Percentiles rank a stretch among this genome's conserved stretches.
Conservation (phyloP, 2,329 filamentous ascomycete genomes). For the Fusarium sp. region DNA sequence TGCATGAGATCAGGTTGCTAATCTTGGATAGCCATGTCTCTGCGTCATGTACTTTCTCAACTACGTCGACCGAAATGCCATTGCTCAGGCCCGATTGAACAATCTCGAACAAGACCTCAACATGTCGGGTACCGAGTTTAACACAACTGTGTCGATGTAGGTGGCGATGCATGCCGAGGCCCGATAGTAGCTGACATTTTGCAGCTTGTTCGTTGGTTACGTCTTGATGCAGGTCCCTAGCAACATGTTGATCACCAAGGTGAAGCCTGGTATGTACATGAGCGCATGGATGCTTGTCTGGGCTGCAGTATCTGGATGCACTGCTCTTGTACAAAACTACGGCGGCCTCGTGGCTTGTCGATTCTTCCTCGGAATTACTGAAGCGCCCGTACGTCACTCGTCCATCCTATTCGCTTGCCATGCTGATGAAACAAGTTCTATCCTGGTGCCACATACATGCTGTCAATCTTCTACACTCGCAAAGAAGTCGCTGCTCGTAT, state of each 20-base stretch:
- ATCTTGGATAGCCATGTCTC: conserved; percentile 37
- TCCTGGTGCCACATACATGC: conserved; percentile 50
- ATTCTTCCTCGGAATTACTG: conserved; percentile 53
- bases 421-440: conserved; percentile 47
- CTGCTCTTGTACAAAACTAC: conserved; percentile 49
- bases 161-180: neutral
- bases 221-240: conserved; percentile 54
- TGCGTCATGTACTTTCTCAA: conserved; percentile 57
- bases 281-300: conserved; percentile 54
- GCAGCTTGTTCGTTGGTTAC: conserved; percentile 53
- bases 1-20: neutral
- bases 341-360: conserved; percentile 48
- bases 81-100: conserved; percentile 57
- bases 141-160: conserved; percentile 53
- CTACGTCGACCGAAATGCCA: conserved; percentile 57
- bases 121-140: conserved; percentile 66
- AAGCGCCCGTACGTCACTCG: conserved; percentile 46
- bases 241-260: conserved; percentile 55
- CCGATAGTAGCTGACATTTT: conserved; percentile 1
- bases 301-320: conserved; percentile 51
- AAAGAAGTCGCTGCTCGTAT: conserved; percentile 68
- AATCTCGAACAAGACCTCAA: conserved; percentile 59
- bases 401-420: neutral
- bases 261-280: conserved; percentile 55
- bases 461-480: conserved; percentile 49